Evolutionary conservation across 78 protist species (phyloP).

Genomic region (Emiliania huxleyi): DNA sequence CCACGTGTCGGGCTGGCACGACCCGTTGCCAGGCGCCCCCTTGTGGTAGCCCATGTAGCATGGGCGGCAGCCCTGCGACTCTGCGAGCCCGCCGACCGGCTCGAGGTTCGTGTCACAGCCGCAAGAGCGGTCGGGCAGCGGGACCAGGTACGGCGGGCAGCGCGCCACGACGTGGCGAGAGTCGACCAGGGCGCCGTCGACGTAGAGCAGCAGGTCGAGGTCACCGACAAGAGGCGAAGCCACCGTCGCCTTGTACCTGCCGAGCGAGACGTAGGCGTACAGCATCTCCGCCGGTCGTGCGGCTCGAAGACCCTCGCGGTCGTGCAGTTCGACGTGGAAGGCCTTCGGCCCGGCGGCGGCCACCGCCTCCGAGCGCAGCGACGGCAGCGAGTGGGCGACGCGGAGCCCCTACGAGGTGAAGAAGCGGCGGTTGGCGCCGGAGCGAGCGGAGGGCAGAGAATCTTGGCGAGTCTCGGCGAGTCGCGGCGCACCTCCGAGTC

Average conservation of each 20-base stretch:
- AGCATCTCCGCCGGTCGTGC: not conserved
- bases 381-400: not conserved
- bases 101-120: not conserved
- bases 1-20: not conserved
- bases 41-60: not conserved
- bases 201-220: not conserved
- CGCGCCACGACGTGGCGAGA: not conserved
- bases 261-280: not conserved
- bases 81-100: not conserved
- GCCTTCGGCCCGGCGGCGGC: not conserved
- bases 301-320: not conserved
- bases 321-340: not conserved
- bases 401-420: no score
- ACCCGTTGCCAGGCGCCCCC: not conserved
- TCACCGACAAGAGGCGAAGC: not conserved
- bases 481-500: no score
- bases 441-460: no score
- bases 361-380: not conserved
- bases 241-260: not conserved
- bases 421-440: no score
- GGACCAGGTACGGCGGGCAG: not conserved
- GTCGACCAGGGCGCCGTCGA: not conserved
- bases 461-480: no score
- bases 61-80: not conserved
- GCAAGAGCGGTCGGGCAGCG: not conserved